Base-by-base conservation (phyloP, 2,329 filamentous ascomycete species). In the Calonectria fujianensis region DNA sequence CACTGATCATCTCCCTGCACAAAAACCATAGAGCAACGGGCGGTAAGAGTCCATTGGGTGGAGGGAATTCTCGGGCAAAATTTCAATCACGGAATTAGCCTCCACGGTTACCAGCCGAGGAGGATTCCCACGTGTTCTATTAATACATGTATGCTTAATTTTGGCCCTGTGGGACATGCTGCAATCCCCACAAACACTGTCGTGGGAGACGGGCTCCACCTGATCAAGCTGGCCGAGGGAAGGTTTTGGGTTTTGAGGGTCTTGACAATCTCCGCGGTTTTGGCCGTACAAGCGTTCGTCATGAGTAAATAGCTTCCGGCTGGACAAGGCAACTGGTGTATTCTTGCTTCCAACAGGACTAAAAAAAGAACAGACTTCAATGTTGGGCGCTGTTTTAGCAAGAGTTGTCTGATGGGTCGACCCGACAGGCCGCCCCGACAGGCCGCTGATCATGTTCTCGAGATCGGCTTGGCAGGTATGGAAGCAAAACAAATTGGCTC, bases 121-220 rank as follows among this genome's bases (percentile, higher is more conserved):
- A 48, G 41, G 41, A 48, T 48, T 20, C 20, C 20, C 18, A 48
- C 20, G 20, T 48, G 41, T n/a, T 48, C 41, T 48, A 48, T 48
- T 48, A 48, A 48, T 48, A 48, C 41, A 48, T 48, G 41, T 48
- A 48, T 48, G 41, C 41, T 48, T 48, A 48, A 48, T n/a, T 48
- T 48, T 48, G 41, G 41, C 7, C 41, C 11, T 2, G 41, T 48
- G 18, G 18, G 41, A 32, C 31, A 32, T 48, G 41, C 41, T n/a
- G 41, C 20, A 48, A 48, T 48, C 41, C 41, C 41, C 41, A n/a
- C 41, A 48, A n/a, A 48, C 6, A n/a, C 20, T 48, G 18, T 9
- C 41, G 18, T n/a, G 41, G n/a, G 3, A n/a, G 20, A 2, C 2
- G 10, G 41, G 18, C 41, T 48, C 41, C 41, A 48, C 41, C 41